Percentiles rank a stretch among this genome's conserved stretches.
These are phyloP conservation scores for Lithohypha guttulata DNA, from an alignment of 2,329 filamentous ascomycete genomes.

Conservation along the genomic window DNA sequence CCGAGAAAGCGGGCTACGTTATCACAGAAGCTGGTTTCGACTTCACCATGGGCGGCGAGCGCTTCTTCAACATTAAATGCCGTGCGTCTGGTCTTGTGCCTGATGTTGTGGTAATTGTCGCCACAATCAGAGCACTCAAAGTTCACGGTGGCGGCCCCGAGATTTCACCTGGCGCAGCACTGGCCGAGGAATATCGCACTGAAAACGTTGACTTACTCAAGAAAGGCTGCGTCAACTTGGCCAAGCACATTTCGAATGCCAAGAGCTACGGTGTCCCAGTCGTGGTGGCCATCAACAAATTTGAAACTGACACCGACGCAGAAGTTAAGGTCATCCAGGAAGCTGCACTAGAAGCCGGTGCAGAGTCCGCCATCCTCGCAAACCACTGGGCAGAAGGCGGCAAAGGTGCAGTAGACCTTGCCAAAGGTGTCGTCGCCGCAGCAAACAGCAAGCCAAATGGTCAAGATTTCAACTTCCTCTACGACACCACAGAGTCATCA, in stretches of 20 bases:
- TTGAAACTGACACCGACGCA: constrained; percentile 84
- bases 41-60: constrained; percentile 98
- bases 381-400: constrained; percentile 98
- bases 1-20: constrained; percentile 77
- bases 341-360: constrained; percentile 81
- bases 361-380: constrained; percentile 82
- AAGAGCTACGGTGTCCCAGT: constrained; percentile 83
- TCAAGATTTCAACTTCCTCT: constrained; percentile 80
- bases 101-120: constrained; percentile 88
- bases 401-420: constrained; percentile 77
- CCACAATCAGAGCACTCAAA: constrained; percentile 90
- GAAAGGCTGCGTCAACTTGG: constrained; percentile 82
- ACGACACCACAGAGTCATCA: constrained; percentile 55
- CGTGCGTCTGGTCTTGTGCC: constrained; percentile 84
- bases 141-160: constrained; percentile 94
- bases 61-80: constrained; percentile 99
- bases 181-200: constrained; percentile 79
- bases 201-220: constrained; percentile 90
- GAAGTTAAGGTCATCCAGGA: constrained; percentile 83
- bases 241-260: constrained; percentile 89
- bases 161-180: constrained; percentile 72
- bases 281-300: constrained; percentile 94
- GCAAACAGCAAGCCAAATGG: constrained; percentile 60
- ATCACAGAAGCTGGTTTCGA: constrained; percentile 97
- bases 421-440: constrained; percentile 66